Evolutionary conservation across 192 early-diverging fungal species (phyloP).

Genomic region (Coemansia sp.): DNA sequence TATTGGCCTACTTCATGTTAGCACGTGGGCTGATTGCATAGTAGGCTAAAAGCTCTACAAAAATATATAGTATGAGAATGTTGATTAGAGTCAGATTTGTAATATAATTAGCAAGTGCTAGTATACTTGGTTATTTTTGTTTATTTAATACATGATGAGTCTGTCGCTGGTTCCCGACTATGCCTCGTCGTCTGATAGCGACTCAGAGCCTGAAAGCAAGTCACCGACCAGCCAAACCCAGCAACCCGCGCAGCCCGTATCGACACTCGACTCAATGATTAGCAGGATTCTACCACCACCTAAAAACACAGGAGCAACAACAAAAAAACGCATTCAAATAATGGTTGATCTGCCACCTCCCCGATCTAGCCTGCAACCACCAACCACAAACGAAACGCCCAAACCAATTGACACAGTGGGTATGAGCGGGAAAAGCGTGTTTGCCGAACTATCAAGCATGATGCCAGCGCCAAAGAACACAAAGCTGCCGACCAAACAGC

Average conservation of each 20-base stretch:
- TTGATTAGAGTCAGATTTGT: too few species aligned
- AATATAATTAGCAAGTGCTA: too few species aligned
- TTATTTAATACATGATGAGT: conserved; percentile 11
- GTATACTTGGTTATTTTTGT: not conserved
- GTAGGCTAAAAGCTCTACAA: too few species aligned
- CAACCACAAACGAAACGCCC: not conserved
- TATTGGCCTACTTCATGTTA: not conserved
- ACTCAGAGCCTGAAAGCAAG: conserved; percentile 14
- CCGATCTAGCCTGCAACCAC: not conserved
- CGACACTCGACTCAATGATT: conserved; percentile 19
- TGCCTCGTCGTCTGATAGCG: conserved; percentile 33
- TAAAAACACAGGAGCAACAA: conserved; percentile 5
- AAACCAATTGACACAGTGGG: not conserved
- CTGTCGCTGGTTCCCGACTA: conserved; percentile 45
- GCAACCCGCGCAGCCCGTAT: not conserved
- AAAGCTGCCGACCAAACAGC: not conserved
- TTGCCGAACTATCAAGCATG: conserved; percentile 42
- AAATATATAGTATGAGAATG: too few species aligned
- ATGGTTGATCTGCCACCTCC: conserved; percentile 30
- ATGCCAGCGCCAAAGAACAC: conserved; percentile 50
- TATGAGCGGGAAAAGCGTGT: conserved; percentile 9
- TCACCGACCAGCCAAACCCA: not conserved
- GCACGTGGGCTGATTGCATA: conserved; percentile 1
- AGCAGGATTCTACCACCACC: conserved; percentile 41
- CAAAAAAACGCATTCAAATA: conserved; percentile 23